phyloP scores from a whole-genome alignment of 73 alveolate genomes.

The Effrenium voratum region DNA sequence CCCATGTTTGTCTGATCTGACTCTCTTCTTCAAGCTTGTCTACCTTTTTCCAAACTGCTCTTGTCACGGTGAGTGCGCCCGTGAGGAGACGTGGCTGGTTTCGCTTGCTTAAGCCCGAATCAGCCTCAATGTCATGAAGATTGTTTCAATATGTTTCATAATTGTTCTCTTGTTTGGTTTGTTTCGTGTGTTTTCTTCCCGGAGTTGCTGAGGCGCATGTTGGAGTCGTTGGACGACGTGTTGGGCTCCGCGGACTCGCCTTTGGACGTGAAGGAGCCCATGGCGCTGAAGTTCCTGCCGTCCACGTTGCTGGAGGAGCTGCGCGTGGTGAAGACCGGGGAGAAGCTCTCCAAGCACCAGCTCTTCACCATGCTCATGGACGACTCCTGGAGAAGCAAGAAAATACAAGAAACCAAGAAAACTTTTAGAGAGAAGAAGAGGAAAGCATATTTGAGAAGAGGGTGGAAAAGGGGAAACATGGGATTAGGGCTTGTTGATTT shows the following conservation, averaged over 20 bases:
- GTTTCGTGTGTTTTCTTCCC: background rate
- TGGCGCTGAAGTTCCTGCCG: slow-evolving; percentile 46
- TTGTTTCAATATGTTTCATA: background rate
- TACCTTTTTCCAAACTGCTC: background rate
- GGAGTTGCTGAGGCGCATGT: slow-evolving; percentile 1
- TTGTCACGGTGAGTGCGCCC: too few relatives aligned
- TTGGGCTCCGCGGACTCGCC: slow-evolving; percentile 38
- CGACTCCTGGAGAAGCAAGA: background rate
- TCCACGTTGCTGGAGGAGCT: slow-evolving; percentile 29
- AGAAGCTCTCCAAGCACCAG: slow-evolving; percentile 13
- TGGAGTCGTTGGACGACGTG: slow-evolving; percentile 36
- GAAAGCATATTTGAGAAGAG: background rate
- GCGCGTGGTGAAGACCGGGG: slow-evolving; percentile 49
- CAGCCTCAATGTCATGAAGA: background rate
- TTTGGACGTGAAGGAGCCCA: slow-evolving; percentile 44
- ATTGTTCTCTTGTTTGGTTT: background rate
- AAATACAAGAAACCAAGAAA: background rate
- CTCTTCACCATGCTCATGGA: slow-evolving; percentile 2
- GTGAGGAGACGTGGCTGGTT: background rate
- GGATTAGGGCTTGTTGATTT: background rate
- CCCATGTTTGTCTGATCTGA: background rate
- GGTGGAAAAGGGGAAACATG: background rate
- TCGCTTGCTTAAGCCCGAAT: background rate
- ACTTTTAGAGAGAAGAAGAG: background rate
- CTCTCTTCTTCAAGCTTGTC: background rate